Conservation (phyloP, 176 grass and related monocot genomes). For the Pontederia paniculata region DNA sequence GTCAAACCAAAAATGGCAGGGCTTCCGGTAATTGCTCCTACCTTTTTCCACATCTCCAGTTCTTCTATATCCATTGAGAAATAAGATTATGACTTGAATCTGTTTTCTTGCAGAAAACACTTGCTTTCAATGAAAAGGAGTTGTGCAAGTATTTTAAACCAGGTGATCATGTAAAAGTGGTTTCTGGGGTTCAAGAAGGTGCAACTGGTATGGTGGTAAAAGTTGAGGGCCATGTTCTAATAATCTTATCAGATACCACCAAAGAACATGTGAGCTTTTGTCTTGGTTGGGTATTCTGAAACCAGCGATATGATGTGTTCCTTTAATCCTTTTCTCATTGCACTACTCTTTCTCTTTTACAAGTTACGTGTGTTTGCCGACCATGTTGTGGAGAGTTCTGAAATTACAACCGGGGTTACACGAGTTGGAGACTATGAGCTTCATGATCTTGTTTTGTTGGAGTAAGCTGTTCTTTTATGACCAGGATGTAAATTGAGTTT, state of each 20-base stretch:
- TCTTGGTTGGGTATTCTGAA: not conserved
- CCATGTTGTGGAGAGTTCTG: slow-evolving; percentile 94
- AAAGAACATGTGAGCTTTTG: slow-evolving; percentile 65
- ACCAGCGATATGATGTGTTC: slow-evolving; percentile 1
- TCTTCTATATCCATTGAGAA: slow-evolving; percentile 4
- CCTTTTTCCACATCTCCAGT: not conserved
- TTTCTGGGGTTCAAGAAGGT: slow-evolving; percentile 85
- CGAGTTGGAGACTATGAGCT: slow-evolving; percentile 88
- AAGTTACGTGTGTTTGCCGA: slow-evolving; percentile 90
- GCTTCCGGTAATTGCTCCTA: slow-evolving; percentile 62
- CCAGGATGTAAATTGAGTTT: not conserved
- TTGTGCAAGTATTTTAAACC: slow-evolving; percentile 94
- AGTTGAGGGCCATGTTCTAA: slow-evolving; percentile 82
- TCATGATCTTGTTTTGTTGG: slow-evolving; percentile 90
- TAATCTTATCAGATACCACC: slow-evolving; percentile 83
- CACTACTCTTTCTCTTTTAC: slow-evolving; percentile 5
- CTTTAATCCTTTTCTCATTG: slow-evolving; percentile 20
- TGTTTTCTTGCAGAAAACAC: slow-evolving; percentile 50
- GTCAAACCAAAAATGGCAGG: slow-evolving; percentile 62
- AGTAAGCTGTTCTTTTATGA: slow-evolving; percentile 42
- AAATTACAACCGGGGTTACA: slow-evolving; percentile 87
- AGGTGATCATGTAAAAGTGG: slow-evolving; percentile 95
- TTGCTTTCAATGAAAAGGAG: slow-evolving; percentile 86
- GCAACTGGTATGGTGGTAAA: slow-evolving; percentile 96
- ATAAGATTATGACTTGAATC: not conserved